Evolutionary conservation across 2,329 filamentous ascomycete genomes (phyloP), one percentile per base, ranked within the genome.

Genomic region (Colletotrichum chrysophilum): DNA sequence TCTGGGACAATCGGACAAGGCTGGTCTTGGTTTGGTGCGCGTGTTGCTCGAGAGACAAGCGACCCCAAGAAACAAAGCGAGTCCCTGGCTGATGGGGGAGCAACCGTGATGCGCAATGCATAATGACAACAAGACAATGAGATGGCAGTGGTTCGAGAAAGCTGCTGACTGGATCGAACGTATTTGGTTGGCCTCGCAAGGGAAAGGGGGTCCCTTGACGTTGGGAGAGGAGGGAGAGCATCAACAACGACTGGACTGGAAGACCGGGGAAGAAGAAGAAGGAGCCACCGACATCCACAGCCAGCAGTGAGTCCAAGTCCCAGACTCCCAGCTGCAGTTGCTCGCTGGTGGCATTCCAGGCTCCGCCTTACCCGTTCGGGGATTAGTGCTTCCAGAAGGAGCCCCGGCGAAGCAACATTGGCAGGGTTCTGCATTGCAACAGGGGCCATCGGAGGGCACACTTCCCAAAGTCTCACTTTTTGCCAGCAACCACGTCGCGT

Each of bases 91-190:
- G 58, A 62, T 62, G 4, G 32, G 32, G 58, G 30, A 32, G 58
- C 18, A 36, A 14, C 58, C 32, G 18, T 62, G 68, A 72, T 67
- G 72, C 69, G 66, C 62, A 28, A 72, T 72, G 72, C 72, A 72
- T 67, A 21, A 72, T 72, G 68, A 67, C 55, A 70, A n/a, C 58
- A 55, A 61, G 28, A 74, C 60, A 58, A 70, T 60, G 21, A 38
- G 61, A 74, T 36, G 60, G 67, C n/a, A 30, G 48, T 71, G 48
- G 66, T 61, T 71, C 52, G 52, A 71, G 61, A 62, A 75, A 72
- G 68, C 72, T 62, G 69, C 55, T 72, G 69, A 66, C 61, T 43
- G 61, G 26, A 21, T 43, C 36, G 14, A 55, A 21, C 24, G 66
- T 62, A 18, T 72, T 38, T 71, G 72, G 68, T 72, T 72, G 72